Evolutionary conservation across 805 yeast species (phyloP), one percentile per base, ranked within the genome.

Genomic region (Wickerhamiella sorbophila): DNA sequence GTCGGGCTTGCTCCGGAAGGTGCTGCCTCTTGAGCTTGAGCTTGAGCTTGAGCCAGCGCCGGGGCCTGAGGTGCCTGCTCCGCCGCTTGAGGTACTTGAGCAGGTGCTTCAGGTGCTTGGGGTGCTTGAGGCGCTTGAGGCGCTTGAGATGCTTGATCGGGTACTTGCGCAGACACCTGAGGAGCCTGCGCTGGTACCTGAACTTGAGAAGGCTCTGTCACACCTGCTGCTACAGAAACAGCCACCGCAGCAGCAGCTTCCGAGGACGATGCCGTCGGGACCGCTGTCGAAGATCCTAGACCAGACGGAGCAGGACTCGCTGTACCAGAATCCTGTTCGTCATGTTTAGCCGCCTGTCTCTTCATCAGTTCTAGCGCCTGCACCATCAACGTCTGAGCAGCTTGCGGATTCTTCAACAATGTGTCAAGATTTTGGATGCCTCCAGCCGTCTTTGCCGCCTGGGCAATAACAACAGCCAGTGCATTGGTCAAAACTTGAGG

Each of bases 401-500:
- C 42, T 33, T 37, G 40, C 26, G 45, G 47, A 34, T 43, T 42
- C 21, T 49, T 48, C 16, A 53, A 42, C 15, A 52, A 44, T 17
- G 42, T 24, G 8, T 46, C 49, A 5, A 53, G 41, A 33, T 39
- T 48, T 33, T 50, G 48, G 15, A 53, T 39, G 3, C 62, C 62
- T 15, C 57, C 58, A n/a, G 54, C 52, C 51, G 77, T 77, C 52
- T 86, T 83, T 0, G 94, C 94, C 5, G 87, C 87, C 50, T 78
- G 87, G 9, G 93, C 88, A 48, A 87, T 85, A 0, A 95, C 88
- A 66, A 87, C 81, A 2, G 95, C 95, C 50, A 87, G 67, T 1
- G 95, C 95, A 52, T 82, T 86, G 6, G 95, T 87, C 51, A 87
- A 66, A 42, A 86, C 75, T 45, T 77, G 82, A 0, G 95, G 82